Evolutionary conservation across 139 green algal genomes (phyloP), one percentile per base, ranked within the genome.

Genomic region (Volvox reticuliferus): DNA sequence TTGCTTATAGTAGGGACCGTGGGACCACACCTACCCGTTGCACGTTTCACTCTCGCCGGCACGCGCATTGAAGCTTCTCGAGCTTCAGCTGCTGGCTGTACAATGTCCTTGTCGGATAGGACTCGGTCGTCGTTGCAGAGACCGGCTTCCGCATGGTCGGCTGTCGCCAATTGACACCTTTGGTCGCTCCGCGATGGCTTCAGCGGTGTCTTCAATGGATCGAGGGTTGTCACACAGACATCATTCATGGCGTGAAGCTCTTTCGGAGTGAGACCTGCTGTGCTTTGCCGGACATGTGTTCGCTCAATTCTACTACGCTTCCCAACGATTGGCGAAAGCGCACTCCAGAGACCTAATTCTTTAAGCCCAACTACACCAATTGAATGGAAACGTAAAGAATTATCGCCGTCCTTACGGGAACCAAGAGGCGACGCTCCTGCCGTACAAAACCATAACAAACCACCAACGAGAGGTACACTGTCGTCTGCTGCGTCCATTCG

Each of bases 391-490:
- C 24, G 67, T 12, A 26, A 12, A 75, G 24, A 75, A 75, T 14
- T 26, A 24, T 75, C 67, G 67, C 9, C 73, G 5, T 55, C 44
- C 44, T 5, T 9, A 55, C 44, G 44, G 9, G 44, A 55, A 55
- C 44, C 44, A 55, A 55, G 44, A 55, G 44, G 36, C 14, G n/a
- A 79, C 28, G 6, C 20, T 36, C 32, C 21, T 26, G 75, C 75
- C 75, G 75, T 81, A 81, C 32, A 55, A 55, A 81, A 81, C 75
- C 24, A 35, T 55, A 61, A 55, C 75, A 55, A 81, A 81, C 75
- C 75, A 81, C 75, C 75, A 55, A 81, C 75, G 75, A 81, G 75
- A 79, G 71, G 71, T 32, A 75, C 67, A 75, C 67, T 32, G 24
- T 12, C 44, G 5, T 55, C 44, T 55, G 44, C 5, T 55, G 44